Percentiles rank a stretch among this genome's conserved stretches.
These are phyloP conservation scores for Fraxinus americana DNA, from an alignment of 257 asterid genomes.

Conservation along the genomic window DNA sequence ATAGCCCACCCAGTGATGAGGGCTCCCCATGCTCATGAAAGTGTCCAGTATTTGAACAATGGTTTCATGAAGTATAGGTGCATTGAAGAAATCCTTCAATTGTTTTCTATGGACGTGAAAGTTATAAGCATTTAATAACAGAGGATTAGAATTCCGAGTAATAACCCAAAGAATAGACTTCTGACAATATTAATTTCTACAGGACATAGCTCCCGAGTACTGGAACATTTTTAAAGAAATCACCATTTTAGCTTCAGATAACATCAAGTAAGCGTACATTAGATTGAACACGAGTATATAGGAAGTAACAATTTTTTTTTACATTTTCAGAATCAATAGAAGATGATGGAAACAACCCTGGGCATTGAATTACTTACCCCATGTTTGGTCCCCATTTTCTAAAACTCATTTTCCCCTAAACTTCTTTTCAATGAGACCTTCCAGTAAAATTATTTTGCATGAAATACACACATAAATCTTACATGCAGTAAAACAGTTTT, in stretches of 20 bases:
- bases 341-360: background rate
- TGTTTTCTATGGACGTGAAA: constrained; percentile 60
- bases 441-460: no score
- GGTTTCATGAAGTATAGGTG: constrained; percentile 60
- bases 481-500: background rate
- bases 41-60: constrained; percentile 64
- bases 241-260: background rate
- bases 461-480: background rate
- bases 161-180: background rate
- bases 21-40: constrained; percentile 71
- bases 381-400: no score
- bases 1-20: constrained; percentile 74
- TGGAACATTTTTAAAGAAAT: no score
- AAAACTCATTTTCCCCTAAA: no score
- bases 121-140: constrained; percentile 19
- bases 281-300: background rate
- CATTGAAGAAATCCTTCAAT: constrained; percentile 76
- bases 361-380: constrained; percentile 8
- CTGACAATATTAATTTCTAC: constrained; percentile 3
- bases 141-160: background rate
- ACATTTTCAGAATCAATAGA: background rate
- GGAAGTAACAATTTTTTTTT: background rate
- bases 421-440: no score
- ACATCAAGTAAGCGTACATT: background rate
- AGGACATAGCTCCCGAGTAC: background rate